Evolutionary conservation across 2,329 filamentous ascomycete species (phyloP).

Genomic region (Colletotrichum australisinense): DNA sequence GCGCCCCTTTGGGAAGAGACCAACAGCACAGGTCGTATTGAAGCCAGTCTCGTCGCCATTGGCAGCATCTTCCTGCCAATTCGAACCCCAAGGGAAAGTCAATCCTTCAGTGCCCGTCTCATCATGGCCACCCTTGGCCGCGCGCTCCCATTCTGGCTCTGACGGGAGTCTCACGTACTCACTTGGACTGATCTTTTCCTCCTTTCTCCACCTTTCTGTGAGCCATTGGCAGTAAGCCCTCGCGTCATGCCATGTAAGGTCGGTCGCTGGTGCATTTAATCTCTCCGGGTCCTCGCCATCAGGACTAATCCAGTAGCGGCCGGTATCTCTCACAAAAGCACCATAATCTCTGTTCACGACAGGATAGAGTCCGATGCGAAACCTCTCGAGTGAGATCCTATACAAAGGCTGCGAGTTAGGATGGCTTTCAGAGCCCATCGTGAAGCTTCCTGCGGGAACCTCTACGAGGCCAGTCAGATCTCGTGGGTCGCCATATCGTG

Average conservation of each 20-base stretch:
- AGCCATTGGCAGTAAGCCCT: conserved; percentile 20
- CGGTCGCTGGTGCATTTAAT: conserved; percentile 10
- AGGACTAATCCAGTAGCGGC: conserved; percentile 8
- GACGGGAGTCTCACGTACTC: conserved; percentile 14
- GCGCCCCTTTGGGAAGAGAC: conserved; percentile 6
- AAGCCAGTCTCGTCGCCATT: conserved; percentile 10
- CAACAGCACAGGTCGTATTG: conserved; percentile 2
- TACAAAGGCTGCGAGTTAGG: conserved; percentile 8
- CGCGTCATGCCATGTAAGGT: conserved; percentile 19
- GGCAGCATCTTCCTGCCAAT: neutral
- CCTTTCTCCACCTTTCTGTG: neutral
- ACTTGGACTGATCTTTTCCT: neutral
- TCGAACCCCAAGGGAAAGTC: conserved; percentile 1
- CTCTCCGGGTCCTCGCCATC: conserved; percentile 1
- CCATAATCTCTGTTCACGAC: conserved; percentile 8
- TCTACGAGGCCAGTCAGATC: conserved; percentile 4
- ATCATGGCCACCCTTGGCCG: neutral
- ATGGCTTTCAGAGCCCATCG: conserved; percentile 20
- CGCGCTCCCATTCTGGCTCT: conserved; percentile 18
- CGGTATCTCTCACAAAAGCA: neutral
- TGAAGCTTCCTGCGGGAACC: conserved; percentile 7
- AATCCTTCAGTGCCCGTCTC: neutral
- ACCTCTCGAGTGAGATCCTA: neutral
- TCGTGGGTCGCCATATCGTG: conserved; percentile 9
- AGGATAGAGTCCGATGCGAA: conserved; percentile 14